A percentile compares a stretch with the other conserved stretches of the same genome.
Evolutionary conservation across 805 yeast species (phyloP).

Genomic region (Candida qinlingensis): DNA sequence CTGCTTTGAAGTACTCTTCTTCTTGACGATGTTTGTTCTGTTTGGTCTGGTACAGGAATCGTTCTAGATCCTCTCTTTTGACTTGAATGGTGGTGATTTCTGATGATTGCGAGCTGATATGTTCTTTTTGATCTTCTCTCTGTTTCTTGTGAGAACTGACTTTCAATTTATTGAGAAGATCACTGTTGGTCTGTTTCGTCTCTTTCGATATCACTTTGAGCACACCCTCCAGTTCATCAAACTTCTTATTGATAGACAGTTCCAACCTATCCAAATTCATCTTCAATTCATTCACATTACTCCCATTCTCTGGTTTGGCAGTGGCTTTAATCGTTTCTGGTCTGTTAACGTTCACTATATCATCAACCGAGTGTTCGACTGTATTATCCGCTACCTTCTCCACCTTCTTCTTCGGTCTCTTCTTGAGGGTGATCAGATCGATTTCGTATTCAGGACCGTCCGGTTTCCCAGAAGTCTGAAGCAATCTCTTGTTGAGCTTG

Average conservation of each 20-base stretch:
- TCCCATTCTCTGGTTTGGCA: conserved; percentile 1
- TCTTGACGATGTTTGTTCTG: conserved; percentile 33
- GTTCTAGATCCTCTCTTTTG: conserved; percentile 30
- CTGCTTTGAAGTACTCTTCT: conserved; percentile 41
- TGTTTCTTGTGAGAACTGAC: background rate
- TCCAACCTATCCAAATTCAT: conserved; percentile 4
- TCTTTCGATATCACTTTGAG: conserved; percentile 9
- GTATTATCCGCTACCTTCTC: background rate
- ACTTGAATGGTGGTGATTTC: conserved; percentile 1
- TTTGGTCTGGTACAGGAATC: conserved; percentile 40
- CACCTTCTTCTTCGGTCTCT: conserved; percentile 5
- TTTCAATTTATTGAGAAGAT: conserved; percentile 4
- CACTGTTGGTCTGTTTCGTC: background rate
- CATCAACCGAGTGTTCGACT: background rate
- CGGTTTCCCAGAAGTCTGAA: background rate
- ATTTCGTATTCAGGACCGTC: conserved; percentile 11
- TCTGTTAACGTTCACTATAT: conserved; percentile 10
- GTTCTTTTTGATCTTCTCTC: background rate
- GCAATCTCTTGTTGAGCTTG: background rate
- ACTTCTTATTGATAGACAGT: conserved; percentile 5
- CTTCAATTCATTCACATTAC: background rate
- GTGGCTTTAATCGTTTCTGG: background rate
- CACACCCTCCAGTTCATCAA: conserved; percentile 8
- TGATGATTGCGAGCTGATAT: too few species aligned
- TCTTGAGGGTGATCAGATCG: conserved; percentile 13